Conservation (phyloP, 225 moss, liverwort and hornwort genomes). For the Thuidium tamariscinum region DNA sequence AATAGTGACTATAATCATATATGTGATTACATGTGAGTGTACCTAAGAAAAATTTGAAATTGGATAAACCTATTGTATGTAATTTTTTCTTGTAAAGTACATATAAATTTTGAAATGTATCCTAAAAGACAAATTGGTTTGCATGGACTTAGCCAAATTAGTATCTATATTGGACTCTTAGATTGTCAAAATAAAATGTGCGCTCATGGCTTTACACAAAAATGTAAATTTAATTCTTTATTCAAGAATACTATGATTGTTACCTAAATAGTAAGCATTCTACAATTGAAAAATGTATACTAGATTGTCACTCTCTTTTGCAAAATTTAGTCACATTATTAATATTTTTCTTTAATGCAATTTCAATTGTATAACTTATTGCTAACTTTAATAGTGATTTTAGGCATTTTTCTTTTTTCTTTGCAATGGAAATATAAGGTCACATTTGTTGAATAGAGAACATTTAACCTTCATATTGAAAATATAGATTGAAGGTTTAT, state of each 20-base stretch:
- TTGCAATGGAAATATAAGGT: neutral
- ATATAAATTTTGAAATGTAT: neutral
- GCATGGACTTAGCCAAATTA: neutral
- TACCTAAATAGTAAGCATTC: rapidly evolving
- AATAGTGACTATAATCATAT: rapidly evolving
- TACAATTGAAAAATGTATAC: neutral
- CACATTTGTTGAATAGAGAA: neutral
- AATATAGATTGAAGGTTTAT: neutral
- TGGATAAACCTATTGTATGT: too few relatives aligned
- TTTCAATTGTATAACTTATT: neutral
- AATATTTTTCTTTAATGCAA: neutral
- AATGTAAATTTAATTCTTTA: neutral
- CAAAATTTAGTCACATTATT: neutral
- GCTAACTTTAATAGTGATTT: neutral
- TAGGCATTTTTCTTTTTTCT: neutral
- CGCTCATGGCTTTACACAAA: rapidly evolving
- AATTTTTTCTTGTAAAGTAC: neutral
- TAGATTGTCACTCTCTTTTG: rapidly evolving
- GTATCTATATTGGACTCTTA: rapidly evolving
- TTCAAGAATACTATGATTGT: neutral
- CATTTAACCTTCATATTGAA: neutral
- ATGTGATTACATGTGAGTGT: too few relatives aligned
- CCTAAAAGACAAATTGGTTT: neutral
- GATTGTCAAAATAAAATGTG: rapidly evolving
- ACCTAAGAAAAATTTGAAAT: neutral